Conservation (phyloP, 345 rosid genomes). For the Lepidium africanum region DNA sequence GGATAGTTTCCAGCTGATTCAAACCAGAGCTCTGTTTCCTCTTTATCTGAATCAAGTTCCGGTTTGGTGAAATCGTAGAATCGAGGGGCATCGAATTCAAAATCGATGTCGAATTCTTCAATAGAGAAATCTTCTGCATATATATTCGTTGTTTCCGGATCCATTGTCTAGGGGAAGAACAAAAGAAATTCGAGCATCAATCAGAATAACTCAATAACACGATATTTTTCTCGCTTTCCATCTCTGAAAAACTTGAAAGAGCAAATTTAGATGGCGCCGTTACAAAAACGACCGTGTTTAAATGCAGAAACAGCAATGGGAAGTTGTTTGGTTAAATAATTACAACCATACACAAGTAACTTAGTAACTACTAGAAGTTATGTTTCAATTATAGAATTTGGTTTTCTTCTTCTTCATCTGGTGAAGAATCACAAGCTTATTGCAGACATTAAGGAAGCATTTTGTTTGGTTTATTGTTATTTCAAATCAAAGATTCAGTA, state of each 20-base stretch:
- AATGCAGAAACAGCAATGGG: neutral
- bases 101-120: constrained; percentile 41
- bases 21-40: constrained; percentile 62
- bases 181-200: neutral
- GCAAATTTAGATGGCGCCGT: constrained; percentile 15
- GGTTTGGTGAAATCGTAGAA: constrained; percentile 49
- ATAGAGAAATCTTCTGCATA: neutral
- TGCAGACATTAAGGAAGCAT: neutral
- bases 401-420: neutral
- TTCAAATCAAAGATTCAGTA: neutral
- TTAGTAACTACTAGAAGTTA: neutral
- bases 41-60: constrained; percentile 38
- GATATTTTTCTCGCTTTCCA: neutral
- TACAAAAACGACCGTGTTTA: constrained; percentile 18
- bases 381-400: neutral
- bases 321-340: constrained; percentile 1
- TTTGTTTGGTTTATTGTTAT: neutral
- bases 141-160: constrained; percentile 14
- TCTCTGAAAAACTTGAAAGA: neutral
- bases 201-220: neutral
- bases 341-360: neutral
- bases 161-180: constrained; percentile 12
- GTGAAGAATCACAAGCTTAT: neutral
- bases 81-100: constrained; percentile 72
- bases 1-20: constrained; percentile 44